phyloP scores from a whole-genome alignment of 2,329 filamentous ascomycete genomes.

The Ophiostoma tasmaniense region DNA sequence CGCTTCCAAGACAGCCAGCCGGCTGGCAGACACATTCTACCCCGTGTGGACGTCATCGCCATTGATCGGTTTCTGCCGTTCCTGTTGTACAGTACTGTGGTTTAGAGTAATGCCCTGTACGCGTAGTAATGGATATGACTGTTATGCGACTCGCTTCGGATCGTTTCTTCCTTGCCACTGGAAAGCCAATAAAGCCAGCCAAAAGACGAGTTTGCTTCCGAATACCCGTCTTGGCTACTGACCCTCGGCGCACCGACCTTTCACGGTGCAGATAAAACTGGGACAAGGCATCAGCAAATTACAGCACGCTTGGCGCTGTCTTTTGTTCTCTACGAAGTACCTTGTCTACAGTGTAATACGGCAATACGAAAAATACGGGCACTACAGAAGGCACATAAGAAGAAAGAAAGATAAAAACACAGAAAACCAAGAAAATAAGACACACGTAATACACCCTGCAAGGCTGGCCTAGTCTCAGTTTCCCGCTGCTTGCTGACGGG shows the following conservation, averaged over 20 bases:
- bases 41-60: not conserved
- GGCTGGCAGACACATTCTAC: not conserved
- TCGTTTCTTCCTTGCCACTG: not conserved
- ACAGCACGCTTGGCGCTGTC: not conserved
- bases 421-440: not conserved
- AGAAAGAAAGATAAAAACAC: not conserved
- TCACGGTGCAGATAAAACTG: not conserved
- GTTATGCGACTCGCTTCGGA: not conserved
- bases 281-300: slow-evolving; percentile 2
- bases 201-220: not conserved
- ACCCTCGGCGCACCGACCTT: not conserved
- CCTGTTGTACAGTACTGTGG: not conserved
- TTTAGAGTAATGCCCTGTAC: too few species aligned
- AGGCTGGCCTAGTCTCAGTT: not conserved
- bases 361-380: not conserved
- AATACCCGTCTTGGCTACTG: not conserved
- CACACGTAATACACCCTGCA: not conserved
- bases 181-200: not conserved
- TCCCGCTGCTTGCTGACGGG: not conserved
- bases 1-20: not conserved
- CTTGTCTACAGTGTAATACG: too few species aligned
- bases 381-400: not conserved
- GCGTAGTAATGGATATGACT: not conserved
- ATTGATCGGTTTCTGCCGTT: not conserved
- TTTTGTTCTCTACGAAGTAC: too few species aligned